Conservation (phyloP, 768 basidiomycete species). For the Lentinus brumalis region DNA sequence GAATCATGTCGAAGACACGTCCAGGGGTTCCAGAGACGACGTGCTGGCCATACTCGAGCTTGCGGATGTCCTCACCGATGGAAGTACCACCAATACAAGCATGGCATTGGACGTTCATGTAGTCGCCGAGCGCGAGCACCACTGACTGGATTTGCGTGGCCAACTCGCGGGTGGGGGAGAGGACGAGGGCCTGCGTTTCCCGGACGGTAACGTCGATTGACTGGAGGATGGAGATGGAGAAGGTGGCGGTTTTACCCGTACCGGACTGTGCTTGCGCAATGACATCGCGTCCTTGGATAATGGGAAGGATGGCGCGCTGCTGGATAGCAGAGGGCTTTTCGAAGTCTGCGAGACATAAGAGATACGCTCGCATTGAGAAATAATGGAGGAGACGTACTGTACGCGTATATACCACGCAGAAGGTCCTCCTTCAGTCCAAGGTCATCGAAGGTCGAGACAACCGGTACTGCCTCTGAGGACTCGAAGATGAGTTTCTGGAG, state of each 20-base stretch:
- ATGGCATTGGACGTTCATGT: constrained; percentile 99
- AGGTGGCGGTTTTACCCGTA: constrained; percentile 99
- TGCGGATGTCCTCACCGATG: constrained; percentile 96
- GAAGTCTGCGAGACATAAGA: constrained; percentile 55
- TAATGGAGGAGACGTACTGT: constrained; percentile 53
- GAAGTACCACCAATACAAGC: constrained; percentile 98
- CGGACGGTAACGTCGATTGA: constrained; percentile 94
- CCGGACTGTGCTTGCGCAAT: constrained; percentile 99
- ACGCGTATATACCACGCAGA: constrained; percentile 95
- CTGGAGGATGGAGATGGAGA: constrained; percentile 97
- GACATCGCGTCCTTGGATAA: constrained; percentile 94
- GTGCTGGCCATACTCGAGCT: constrained; percentile 96
- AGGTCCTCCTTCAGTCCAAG: constrained; percentile 93
- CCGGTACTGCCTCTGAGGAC: constrained; percentile 89
- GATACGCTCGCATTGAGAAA: background rate
- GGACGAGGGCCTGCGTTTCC: constrained; percentile 93
- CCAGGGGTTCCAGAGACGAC: constrained; percentile 97
- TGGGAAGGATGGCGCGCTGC: constrained; percentile 95
- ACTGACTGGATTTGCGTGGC: constrained; percentile 99
- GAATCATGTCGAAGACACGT: constrained; percentile 99
- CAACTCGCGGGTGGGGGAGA: constrained; percentile 97
- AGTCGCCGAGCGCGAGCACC: constrained; percentile 93
- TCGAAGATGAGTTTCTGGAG: constrained; percentile 89
- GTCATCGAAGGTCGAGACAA: constrained; percentile 89
- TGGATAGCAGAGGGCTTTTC: constrained; percentile 99